Conservation (phyloP, 495 filamentous ascomycete genomes). For the Penicillium longicatenatum region DNA sequence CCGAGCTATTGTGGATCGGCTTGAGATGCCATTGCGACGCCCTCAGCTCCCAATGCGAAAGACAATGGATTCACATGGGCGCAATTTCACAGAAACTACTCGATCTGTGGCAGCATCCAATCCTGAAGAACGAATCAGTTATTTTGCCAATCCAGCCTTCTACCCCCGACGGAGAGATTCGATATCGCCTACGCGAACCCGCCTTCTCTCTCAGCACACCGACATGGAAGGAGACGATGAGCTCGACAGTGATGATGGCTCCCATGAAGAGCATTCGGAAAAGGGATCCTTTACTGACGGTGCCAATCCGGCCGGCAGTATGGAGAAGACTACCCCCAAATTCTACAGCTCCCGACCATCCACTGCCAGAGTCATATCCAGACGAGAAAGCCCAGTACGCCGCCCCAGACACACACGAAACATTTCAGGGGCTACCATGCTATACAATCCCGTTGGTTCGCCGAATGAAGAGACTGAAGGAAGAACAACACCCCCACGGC, state of each 20-base stretch:
- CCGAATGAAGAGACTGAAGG: constrained; percentile 50
- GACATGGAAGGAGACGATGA: constrained; percentile 90
- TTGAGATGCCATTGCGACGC: constrained; percentile 50
- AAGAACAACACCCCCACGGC: constrained; percentile 29
- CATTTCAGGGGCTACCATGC: constrained; percentile 74
- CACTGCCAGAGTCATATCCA: constrained; percentile 41
- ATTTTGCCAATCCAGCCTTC: constrained; percentile 34
- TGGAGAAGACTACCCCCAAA: constrained; percentile 37
- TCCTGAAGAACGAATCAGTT: constrained; percentile 51
- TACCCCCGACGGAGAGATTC: constrained; percentile 26
- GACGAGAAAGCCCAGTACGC: constrained; percentile 42
- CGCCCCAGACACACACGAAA: constrained; percentile 53
- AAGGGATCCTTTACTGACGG: constrained; percentile 39
- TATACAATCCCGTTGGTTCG: constrained; percentile 56
- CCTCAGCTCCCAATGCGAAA: constrained; percentile 35
- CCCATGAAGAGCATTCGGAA: constrained; percentile 25
- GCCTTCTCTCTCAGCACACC: constrained; percentile 57
- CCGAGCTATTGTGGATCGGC: constrained; percentile 55
- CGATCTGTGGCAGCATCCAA: constrained; percentile 56
- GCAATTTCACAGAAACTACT: constrained; percentile 53
- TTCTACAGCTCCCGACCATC: constrained; percentile 51
- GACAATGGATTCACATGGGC: constrained; percentile 32
- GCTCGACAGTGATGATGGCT: constrained; percentile 74
- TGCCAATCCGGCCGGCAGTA: constrained; percentile 12
- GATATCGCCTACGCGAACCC: constrained; percentile 26